Percentiles rank a stretch among this genome's conserved stretches.
phyloP scores from a whole-genome alignment of 2,329 filamentous ascomycete species.

The Chaetomiaceae sp. region DNA sequence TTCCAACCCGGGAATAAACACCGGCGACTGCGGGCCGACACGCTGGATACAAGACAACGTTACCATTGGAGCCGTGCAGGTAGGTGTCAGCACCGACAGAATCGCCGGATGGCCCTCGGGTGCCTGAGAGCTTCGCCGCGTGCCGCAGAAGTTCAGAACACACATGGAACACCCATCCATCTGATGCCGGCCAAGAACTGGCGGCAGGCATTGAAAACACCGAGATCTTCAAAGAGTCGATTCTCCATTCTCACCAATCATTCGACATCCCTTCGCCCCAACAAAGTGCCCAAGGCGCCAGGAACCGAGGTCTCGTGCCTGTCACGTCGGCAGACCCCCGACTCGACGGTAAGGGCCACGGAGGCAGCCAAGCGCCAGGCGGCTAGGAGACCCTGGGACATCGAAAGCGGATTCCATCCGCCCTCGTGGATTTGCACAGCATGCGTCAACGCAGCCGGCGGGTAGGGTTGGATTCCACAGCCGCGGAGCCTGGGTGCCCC shows the following conservation, averaged over 20 bases:
- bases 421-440: constrained; percentile 7
- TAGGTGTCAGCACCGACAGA: constrained; percentile 2
- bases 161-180: not conserved
- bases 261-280: constrained; percentile 8
- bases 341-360: not conserved
- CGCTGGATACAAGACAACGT: not conserved
- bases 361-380: not conserved
- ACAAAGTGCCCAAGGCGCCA: not conserved
- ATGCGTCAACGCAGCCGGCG: constrained; percentile 7
- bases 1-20: constrained; percentile 10
- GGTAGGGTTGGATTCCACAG: constrained; percentile 7
- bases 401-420: not conserved
- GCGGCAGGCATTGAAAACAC: too few species aligned
- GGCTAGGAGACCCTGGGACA: not conserved
- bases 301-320: not conserved
- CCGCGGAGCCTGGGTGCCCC: constrained; percentile 5
- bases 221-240: too few species aligned
- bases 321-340: not conserved
- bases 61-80: not conserved
- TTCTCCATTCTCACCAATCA: not conserved
- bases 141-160: not conserved
- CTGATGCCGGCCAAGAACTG: not conserved
- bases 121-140: not conserved
- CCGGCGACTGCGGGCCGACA: not conserved
- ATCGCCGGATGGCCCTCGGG: not conserved